These are phyloP conservation scores for Cyclostephanos tholiformis DNA, from an alignment of 108 stramenopile genomes.

Conservation along the genomic window DNA sequence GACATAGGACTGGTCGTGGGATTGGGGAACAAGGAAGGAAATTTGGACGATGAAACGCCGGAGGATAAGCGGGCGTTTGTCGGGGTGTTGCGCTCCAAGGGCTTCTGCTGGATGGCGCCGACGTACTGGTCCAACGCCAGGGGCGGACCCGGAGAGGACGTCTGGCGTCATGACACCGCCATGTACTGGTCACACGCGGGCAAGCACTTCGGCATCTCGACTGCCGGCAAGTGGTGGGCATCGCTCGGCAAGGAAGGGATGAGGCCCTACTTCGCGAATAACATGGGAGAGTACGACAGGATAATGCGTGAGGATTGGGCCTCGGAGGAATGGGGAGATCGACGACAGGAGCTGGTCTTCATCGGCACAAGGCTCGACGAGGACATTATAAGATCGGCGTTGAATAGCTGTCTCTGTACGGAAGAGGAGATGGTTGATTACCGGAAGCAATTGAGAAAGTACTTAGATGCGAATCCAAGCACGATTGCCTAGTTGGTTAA, in stretches of 20 bases:
- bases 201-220: slow-evolving; percentile 82
- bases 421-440: slow-evolving; percentile 76
- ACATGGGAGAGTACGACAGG: slow-evolving; percentile 72
- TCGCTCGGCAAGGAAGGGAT: slow-evolving; percentile 68
- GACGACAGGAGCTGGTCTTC: slow-evolving; percentile 93
- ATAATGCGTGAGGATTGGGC: slow-evolving; percentile 84
- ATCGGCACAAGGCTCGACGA: slow-evolving; percentile 77
- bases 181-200: slow-evolving; percentile 97
- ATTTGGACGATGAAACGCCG: slow-evolving; percentile 33
- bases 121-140: slow-evolving; percentile 63
- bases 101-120: slow-evolving; percentile 97
- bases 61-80: slow-evolving; percentile 56
- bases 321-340: slow-evolving; percentile 89
- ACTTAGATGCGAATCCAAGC: slow-evolving; percentile 40
- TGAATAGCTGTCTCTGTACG: slow-evolving; percentile 76
- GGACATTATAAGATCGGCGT: slow-evolving; percentile 59
- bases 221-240: slow-evolving; percentile 96
- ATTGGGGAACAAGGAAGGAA: slow-evolving; percentile 33
- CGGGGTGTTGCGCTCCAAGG: slow-evolving; percentile 91
- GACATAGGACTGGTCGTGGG: slow-evolving; percentile 48
- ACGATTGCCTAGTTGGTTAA: slow-evolving; percentile 26
- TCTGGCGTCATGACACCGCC: slow-evolving; percentile 90
- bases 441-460: slow-evolving; percentile 55
- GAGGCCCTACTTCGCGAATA: slow-evolving; percentile 62
- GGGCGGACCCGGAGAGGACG: slow-evolving; percentile 51